Conservation (phyloP, 352 stramenopile species). For the Globisporangium acanthophoron region DNA sequence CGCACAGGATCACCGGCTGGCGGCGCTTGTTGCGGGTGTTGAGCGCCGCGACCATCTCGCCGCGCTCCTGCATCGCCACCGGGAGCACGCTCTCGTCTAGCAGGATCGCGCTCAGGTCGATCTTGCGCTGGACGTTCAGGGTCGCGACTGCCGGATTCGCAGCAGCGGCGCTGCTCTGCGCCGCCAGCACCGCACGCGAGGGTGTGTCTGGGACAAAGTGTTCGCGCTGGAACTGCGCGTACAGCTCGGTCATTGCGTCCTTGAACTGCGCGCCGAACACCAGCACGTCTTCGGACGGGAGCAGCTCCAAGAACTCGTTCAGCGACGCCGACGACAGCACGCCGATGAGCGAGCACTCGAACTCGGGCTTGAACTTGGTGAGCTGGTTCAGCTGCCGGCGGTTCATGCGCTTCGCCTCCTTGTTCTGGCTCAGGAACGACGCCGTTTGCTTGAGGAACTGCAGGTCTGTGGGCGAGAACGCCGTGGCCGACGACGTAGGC, state of each 20-base stretch:
- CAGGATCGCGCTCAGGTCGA: slow-evolving; percentile 56
- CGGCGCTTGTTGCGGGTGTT: slow-evolving; percentile 46
- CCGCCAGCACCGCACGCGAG: not conserved
- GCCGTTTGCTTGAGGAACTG: slow-evolving; percentile 47
- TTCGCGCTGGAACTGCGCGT: slow-evolving; percentile 72
- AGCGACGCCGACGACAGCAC: slow-evolving; percentile 52
- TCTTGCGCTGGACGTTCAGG: slow-evolving; percentile 70
- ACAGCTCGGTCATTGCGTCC: slow-evolving; percentile 54
- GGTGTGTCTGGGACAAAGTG: slow-evolving; percentile 31
- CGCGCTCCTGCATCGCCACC: slow-evolving; percentile 33
- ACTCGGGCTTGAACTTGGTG: slow-evolving; percentile 50
- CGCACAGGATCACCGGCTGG: slow-evolving; percentile 73
- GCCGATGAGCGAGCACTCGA: slow-evolving; percentile 68
- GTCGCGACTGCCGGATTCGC: not conserved
- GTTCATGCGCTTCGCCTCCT: slow-evolving; percentile 80
- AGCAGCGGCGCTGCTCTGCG: not conserved
- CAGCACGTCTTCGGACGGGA: slow-evolving; percentile 51
- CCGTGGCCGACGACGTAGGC: not conserved
- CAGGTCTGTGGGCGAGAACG: slow-evolving; percentile 13
- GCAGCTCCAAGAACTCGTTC: slow-evolving; percentile 75
- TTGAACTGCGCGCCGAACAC: slow-evolving; percentile 59
- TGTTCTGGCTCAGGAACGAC: slow-evolving; percentile 72
- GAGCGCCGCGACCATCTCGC: slow-evolving; percentile 18
- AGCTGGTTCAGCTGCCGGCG: slow-evolving; percentile 65
- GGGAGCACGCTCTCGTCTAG: slow-evolving; percentile 59